phyloP scores from a whole-genome alignment of 1,139 yeast species.

The Yamadazyma dushanensis region DNA sequence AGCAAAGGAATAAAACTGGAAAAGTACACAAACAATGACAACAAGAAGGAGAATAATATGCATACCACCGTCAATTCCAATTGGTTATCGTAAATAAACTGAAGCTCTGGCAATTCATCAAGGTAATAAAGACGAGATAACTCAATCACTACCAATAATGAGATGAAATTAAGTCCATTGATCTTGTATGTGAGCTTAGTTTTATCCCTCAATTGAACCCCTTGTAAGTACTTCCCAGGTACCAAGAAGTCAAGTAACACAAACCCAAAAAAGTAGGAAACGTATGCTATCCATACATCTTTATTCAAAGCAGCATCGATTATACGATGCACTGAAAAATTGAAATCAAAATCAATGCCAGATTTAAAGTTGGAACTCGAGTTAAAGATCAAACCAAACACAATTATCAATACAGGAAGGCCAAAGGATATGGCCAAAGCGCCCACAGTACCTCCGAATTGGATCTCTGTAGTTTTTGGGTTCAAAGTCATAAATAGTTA shows the following conservation, averaged over 20 bases:
- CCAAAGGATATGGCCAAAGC: slow-evolving; percentile 65
- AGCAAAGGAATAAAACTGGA: slow-evolving; percentile 63
- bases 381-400: slow-evolving; percentile 59
- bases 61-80: slow-evolving; percentile 65
- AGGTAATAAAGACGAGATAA: slow-evolving; percentile 43
- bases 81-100: slow-evolving; percentile 68
- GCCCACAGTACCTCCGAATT: slow-evolving; percentile 79
- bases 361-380: slow-evolving; percentile 48
- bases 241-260: slow-evolving; percentile 62
- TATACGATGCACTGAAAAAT: slow-evolving; percentile 12
- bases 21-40: slow-evolving; percentile 67
- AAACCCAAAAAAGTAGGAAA: slow-evolving; percentile 72
- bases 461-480: slow-evolving; percentile 68
- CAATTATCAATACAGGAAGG: slow-evolving; percentile 62
- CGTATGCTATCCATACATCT: slow-evolving; percentile 62
- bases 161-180: slow-evolving; percentile 68
- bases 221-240: slow-evolving; percentile 72
- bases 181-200: slow-evolving; percentile 69
- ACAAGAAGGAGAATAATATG: slow-evolving; percentile 58
- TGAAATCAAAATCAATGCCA: slow-evolving; percentile 46
- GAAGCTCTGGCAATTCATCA: slow-evolving; percentile 67
- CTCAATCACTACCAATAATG: slow-evolving; percentile 47
- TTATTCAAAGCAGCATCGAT: slow-evolving; percentile 32
- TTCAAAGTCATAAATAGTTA: slow-evolving; percentile 54
- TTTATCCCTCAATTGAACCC: slow-evolving; percentile 77